These are phyloP conservation scores for Cystofilobasidium macerans DNA, from an alignment of 768 basidiomycete species.

Conservation along the genomic window DNA sequence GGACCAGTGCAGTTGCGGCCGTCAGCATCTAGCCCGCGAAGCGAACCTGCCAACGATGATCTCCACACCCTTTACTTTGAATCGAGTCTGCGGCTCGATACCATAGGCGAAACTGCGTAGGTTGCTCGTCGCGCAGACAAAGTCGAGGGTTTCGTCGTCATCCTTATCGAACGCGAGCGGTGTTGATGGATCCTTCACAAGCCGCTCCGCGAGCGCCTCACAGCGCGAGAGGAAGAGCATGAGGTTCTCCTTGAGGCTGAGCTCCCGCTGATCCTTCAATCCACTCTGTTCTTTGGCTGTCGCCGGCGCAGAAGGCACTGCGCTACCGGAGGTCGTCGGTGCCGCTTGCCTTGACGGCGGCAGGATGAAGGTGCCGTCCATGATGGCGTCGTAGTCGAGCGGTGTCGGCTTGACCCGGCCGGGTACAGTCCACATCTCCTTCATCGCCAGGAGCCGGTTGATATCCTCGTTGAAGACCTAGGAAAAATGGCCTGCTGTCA, in stretches of 20 bases:
- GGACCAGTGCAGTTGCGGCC: no score
- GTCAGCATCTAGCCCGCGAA: not conserved
- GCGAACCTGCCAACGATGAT: not conserved
- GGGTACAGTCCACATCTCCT: conserved; percentile 79
- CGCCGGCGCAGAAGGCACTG: no score
- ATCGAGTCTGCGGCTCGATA: conserved; percentile 77
- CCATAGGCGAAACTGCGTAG: conserved; percentile 81
- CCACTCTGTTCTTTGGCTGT: conserved; percentile 31
- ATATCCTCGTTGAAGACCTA: conserved; percentile 87
- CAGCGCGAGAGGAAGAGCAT: conserved; percentile 80
- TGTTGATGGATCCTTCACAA: conserved; percentile 43
- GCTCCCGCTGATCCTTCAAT: conserved; percentile 69
- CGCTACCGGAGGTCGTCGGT: conserved; percentile 27
- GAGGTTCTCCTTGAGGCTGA: conserved; percentile 70
- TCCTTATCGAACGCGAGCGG: conserved; percentile 84
- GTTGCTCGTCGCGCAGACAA: conserved; percentile 90
- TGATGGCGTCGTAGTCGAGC: conserved; percentile 67
- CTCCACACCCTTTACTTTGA: conserved; percentile 81
- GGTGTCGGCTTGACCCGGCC: conserved; percentile 74
- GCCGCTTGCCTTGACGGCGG: conserved; percentile 29
- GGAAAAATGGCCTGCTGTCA: not conserved
- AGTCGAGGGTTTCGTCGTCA: conserved; percentile 91
- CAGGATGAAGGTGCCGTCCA: conserved; percentile 49
- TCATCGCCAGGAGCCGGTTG: conserved; percentile 75
- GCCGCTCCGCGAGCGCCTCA: conserved; percentile 60